These are phyloP conservation scores for Whalleya microplaca DNA, from an alignment of 2,329 filamentous ascomycete genomes.

Conservation along the genomic window DNA sequence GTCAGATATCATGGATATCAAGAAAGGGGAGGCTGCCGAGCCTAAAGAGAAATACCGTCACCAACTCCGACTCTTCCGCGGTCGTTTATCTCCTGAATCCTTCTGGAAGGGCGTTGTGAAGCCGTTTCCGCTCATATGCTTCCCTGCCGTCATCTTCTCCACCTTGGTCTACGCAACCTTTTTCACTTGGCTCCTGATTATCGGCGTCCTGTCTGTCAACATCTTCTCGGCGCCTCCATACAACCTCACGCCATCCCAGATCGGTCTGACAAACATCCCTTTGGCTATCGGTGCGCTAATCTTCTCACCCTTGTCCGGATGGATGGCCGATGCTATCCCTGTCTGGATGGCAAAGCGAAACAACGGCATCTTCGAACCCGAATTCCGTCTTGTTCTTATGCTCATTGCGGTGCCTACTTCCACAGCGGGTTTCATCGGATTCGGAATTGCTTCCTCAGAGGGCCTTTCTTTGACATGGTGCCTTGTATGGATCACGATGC, in stretches of 20 bases:
- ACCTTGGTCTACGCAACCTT: conserved; percentile 32
- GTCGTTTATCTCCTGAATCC: conserved; percentile 32
- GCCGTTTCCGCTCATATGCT: conserved; percentile 34
- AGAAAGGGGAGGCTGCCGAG: conserved; percentile 17
- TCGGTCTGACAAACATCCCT: conserved; percentile 31
- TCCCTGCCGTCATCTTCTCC: conserved; percentile 32
- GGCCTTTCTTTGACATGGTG: conserved; percentile 27
- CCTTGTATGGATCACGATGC: conserved; percentile 30
- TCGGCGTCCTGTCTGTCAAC: conserved; percentile 29
- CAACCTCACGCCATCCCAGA: conserved; percentile 27
- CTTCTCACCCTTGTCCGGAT: conserved; percentile 29
- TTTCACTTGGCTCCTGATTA: conserved; percentile 32
- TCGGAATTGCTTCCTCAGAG: conserved; percentile 17
- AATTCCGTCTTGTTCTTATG: conserved; percentile 32
- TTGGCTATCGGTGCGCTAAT: conserved; percentile 26
- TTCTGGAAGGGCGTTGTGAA: conserved; percentile 33
- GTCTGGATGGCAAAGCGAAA: conserved; percentile 32
- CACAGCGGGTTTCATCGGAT: conserved; percentile 29
- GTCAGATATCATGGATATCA: conserved; percentile 14
- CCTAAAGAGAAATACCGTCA: conserved; percentile 25
- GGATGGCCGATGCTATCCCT: conserved; percentile 30
- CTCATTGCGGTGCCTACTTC: conserved; percentile 25
- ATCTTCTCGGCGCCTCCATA: conserved; percentile 29
- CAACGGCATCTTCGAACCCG: conserved; percentile 28
- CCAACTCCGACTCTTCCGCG: conserved; percentile 33